phyloP scores from a whole-genome alignment of 768 basidiomycete species.

The Naganishia vishniacii region DNA sequence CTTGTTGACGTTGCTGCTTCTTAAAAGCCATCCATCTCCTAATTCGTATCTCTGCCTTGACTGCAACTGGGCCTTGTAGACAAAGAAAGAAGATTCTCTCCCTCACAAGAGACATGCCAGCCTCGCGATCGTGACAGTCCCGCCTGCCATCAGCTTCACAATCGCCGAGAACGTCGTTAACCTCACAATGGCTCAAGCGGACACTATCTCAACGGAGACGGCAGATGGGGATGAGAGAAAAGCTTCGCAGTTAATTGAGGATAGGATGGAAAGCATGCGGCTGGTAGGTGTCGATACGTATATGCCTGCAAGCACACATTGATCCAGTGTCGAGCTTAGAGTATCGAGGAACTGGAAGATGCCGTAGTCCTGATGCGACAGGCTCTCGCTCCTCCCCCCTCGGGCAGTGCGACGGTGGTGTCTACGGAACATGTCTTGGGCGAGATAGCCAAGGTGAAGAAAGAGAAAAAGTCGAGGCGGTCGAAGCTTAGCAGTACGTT shows the following conservation, averaged over 20 bases:
- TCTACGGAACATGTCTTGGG: background rate
- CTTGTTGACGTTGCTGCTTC: too few relatives aligned
- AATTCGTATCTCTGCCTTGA: too few relatives aligned
- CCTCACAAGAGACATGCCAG: too few relatives aligned
- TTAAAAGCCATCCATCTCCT: too few relatives aligned
- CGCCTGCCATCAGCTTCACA: too few relatives aligned
- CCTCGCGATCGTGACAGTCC: too few relatives aligned
- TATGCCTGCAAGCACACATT: background rate
- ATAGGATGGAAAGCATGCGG: slow-evolving; percentile 7
- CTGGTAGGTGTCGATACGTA: background rate
- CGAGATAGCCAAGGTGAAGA: background rate
- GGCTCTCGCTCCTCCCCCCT: background rate
- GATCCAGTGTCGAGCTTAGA: background rate
- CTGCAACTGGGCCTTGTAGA: too few relatives aligned
- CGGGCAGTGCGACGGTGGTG: background rate
- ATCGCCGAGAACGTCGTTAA: too few relatives aligned
- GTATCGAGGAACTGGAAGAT: slow-evolving; percentile 23
- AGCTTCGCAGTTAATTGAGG: slow-evolving; percentile 1
- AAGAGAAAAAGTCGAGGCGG: slow-evolving; percentile 21
- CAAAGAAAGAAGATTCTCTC: too few relatives aligned
- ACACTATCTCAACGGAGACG: too few relatives aligned
- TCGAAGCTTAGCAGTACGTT: slow-evolving; percentile 20
- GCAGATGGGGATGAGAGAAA: background rate
- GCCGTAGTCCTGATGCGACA: slow-evolving; percentile 15
- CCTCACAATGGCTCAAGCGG: too few relatives aligned